These are phyloP conservation scores for Neonectria hederae DNA, from an alignment of 2,329 filamentous ascomycete species.

Conservation along the genomic window DNA sequence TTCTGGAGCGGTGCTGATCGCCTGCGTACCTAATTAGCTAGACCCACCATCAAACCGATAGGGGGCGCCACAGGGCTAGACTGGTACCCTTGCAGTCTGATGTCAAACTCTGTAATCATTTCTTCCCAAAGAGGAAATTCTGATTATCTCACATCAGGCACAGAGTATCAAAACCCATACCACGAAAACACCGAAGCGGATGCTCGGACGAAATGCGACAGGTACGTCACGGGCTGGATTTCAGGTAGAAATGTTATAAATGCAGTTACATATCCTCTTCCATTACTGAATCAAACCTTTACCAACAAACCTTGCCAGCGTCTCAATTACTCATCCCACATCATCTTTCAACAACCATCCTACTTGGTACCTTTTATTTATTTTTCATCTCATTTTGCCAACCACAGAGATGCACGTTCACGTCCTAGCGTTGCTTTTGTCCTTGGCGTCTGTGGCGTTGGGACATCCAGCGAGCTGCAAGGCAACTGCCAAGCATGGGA, in stretches of 20 bases:
- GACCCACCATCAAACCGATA: too few species aligned
- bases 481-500: conserved; percentile 31
- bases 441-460: background rate
- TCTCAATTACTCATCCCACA: background rate
- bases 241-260: background rate
- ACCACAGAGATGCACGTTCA: background rate
- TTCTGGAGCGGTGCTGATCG: background rate
- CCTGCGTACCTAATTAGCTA: background rate
- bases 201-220: background rate
- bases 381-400: background rate
- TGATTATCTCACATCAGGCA: background rate
- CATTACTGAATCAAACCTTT: background rate
- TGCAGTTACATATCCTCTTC: background rate
- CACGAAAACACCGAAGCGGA: background rate
- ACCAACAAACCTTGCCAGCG: background rate
- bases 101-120: background rate
- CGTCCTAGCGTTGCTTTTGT: conserved; percentile 2
- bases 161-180: background rate
- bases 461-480: background rate
- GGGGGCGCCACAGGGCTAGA: background rate
- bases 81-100: background rate
- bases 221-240: background rate
- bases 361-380: background rate
- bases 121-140: conserved; percentile 21
- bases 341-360: background rate